phyloP scores from a whole-genome alignment of 768 basidiomycete genomes.

The Phylloporus rhodoxanthus region DNA sequence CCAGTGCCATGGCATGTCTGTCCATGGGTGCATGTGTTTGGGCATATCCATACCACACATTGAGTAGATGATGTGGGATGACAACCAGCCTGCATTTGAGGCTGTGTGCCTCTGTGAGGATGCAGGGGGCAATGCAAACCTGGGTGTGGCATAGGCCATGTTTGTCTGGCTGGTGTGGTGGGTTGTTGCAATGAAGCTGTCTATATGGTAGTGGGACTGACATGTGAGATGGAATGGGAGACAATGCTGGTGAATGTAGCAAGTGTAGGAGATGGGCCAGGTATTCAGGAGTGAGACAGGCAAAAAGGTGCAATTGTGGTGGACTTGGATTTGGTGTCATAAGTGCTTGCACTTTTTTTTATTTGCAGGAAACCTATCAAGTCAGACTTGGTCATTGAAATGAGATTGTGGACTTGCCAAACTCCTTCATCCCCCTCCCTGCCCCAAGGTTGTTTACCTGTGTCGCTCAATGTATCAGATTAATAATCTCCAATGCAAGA shows the following conservation, averaged over 20 bases:
- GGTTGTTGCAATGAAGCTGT: conserved; percentile 3
- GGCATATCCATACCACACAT: too few relatives aligned
- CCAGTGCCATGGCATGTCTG: conserved; percentile 29
- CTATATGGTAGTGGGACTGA: conserved; percentile 6
- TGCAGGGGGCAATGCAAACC: too few relatives aligned
- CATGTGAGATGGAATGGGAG: conserved; percentile 1
- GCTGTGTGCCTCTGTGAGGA: too few relatives aligned
- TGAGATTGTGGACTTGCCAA: too few relatives aligned
- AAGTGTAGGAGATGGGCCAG: conserved; percentile 17
- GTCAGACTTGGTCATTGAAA: too few relatives aligned
- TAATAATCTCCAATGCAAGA: too few relatives aligned
- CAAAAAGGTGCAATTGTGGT: conserved; percentile 26
- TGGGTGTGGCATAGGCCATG: conserved; percentile 3
- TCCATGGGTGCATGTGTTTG: conserved; percentile 36
- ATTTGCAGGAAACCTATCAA: background rate
- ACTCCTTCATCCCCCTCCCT: too few relatives aligned
- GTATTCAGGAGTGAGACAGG: conserved; percentile 10
- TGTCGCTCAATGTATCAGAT: too few relatives aligned
- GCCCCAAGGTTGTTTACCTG: too few relatives aligned
- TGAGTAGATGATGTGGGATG: too few relatives aligned
- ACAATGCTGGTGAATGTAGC: conserved; percentile 33
- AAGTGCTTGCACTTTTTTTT: background rate
- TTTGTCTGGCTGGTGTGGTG: conserved; percentile 13
- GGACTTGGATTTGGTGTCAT: conserved; percentile 11
- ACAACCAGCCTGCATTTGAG: too few relatives aligned